phyloP scores from a whole-genome alignment of 164 flowering plant species.

The Aristolochia californica region DNA sequence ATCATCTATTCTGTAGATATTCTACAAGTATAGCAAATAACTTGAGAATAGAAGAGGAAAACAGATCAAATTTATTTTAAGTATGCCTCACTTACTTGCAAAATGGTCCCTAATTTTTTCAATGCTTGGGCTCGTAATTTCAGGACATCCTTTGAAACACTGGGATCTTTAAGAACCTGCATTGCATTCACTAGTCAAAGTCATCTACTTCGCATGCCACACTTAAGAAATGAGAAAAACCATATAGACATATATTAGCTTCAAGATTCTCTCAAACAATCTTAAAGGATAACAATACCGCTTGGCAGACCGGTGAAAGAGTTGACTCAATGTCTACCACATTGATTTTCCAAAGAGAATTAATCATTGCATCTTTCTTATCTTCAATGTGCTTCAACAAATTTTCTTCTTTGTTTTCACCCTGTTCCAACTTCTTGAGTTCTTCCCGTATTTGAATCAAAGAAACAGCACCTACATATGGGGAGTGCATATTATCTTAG shows the following conservation, averaged over 20 bases:
- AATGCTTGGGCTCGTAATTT: slow-evolving; percentile 56
- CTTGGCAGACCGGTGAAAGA: slow-evolving; percentile 63
- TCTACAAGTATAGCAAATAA: not conserved
- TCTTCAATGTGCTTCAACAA: slow-evolving; percentile 49
- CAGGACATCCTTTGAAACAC: slow-evolving; percentile 55
- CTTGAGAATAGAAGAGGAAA: not conserved
- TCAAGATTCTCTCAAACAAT: not conserved
- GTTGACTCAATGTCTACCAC: slow-evolving; percentile 85
- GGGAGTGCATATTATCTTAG: not conserved
- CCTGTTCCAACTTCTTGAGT: slow-evolving; percentile 43
- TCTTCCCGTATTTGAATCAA: slow-evolving; percentile 66
- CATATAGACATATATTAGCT: not conserved
- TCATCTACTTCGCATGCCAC: not conserved
- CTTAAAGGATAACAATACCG: slow-evolving; percentile 19
- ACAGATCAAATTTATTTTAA: no score
- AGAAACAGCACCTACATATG: slow-evolving; percentile 58
- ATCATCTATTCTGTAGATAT: no score
- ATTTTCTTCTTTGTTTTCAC: slow-evolving; percentile 49
- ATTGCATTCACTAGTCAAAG: slow-evolving; percentile 5
- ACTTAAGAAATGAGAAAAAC: not conserved
- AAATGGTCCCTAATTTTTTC: slow-evolving; percentile 76
- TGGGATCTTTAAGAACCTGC: slow-evolving; percentile 74
- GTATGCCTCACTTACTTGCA: slow-evolving; percentile 44
- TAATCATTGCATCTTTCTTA: slow-evolving; percentile 61
- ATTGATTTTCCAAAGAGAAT: slow-evolving; percentile 87